Percentiles rank a stretch among this genome's conserved stretches.
Evolutionary conservation across 768 basidiomycete genomes (phyloP).

Genomic region (Rhodotorula diobovata): DNA sequence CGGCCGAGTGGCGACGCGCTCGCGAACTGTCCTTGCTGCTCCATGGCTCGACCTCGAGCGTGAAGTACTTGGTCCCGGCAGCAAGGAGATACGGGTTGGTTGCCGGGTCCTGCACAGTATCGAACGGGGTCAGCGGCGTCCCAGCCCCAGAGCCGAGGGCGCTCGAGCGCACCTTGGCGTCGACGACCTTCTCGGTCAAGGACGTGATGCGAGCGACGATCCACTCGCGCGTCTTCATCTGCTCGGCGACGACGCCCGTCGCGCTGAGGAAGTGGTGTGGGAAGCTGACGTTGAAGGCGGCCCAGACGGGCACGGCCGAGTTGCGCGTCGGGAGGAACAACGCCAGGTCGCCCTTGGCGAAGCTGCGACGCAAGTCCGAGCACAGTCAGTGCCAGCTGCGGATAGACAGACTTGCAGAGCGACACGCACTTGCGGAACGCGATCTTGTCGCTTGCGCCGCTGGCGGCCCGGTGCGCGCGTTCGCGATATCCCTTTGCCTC

Average conservation of each 20-base stretch:
- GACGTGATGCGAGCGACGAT: constrained; percentile 88
- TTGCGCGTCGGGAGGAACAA: constrained; percentile 94
- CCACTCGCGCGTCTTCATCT: constrained; percentile 83
- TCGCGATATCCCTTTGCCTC: constrained; percentile 94
- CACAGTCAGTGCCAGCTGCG: no score
- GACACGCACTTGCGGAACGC: constrained; percentile 69
- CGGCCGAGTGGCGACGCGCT: constrained; percentile 21
- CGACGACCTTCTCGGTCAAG: constrained; percentile 77
- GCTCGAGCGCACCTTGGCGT: constrained; percentile 59
- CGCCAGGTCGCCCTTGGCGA: constrained; percentile 88
- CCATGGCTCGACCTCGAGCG: constrained; percentile 92
- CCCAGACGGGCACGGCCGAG: constrained; percentile 90
- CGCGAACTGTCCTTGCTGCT: constrained; percentile 36
- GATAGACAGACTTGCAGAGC: neutral
- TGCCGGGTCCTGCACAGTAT: constrained; percentile 59
- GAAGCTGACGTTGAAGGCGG: constrained; percentile 96
- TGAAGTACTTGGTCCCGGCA: constrained; percentile 85
- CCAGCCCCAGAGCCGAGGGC: no score
- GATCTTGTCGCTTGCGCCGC: constrained; percentile 70
- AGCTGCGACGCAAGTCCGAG: constrained; percentile 47
- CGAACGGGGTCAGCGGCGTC: neutral
- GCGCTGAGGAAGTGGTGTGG: constrained; percentile 96
- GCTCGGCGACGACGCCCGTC: constrained; percentile 77
- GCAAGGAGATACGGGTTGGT: constrained; percentile 86
- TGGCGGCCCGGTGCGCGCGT: constrained; percentile 54